Evolutionary conservation across 176 grass and related monocot species (phyloP), one percentile per base, ranked within the genome.

Genomic region (Zoysia japonica): DNA sequence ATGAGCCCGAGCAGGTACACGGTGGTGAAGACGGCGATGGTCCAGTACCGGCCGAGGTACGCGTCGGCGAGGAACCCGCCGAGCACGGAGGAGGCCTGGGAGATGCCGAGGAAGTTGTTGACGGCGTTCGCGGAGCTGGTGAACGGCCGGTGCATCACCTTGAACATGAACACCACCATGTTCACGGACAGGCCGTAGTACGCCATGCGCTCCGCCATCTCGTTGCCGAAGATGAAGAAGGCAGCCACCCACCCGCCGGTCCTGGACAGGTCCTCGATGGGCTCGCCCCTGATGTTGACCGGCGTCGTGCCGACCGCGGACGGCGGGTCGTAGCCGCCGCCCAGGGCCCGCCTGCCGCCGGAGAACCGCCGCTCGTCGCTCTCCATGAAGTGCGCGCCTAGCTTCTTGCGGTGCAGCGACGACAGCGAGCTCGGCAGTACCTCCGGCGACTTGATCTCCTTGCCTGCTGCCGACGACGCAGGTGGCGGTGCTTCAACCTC

Each of bases 31-130:
- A 80, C 13, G 4, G 94, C 87, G 71, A 97, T 94, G 61, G 91
- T 97, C 94, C 94, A 97, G 85, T 97, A 97, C 39, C 94, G 88
- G 10, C 94, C 94, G 0, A 97, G 91, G 77, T 97, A 97, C 68
- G 94, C 94, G 87, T 97, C 94, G 35, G 94, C 94, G 64, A 97
- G 87, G 77, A 97, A 97, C 12, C 94, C 94, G 19, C 94, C 94
- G 38, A 97, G 80, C 19, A 97, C 89, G 60, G 94, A 88, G 70
- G 94, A 97, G 47, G 85, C 80, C 87, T 97, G 94, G 39, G 94
- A 97, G 93, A 97, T 97, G 11, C 94, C 94, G 35, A 97, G 77
- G 81, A 97, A 97, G 74, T 78, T 94, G 85, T 97, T 94, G 11
- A 97, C 94, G 7, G 87, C 82, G 78, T 85, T 80, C 47, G 94